Evolutionary conservation across 176 grass and related monocot species (phyloP), one percentile per base, ranked within the genome.

Genomic region (Oryza coarctata): DNA sequence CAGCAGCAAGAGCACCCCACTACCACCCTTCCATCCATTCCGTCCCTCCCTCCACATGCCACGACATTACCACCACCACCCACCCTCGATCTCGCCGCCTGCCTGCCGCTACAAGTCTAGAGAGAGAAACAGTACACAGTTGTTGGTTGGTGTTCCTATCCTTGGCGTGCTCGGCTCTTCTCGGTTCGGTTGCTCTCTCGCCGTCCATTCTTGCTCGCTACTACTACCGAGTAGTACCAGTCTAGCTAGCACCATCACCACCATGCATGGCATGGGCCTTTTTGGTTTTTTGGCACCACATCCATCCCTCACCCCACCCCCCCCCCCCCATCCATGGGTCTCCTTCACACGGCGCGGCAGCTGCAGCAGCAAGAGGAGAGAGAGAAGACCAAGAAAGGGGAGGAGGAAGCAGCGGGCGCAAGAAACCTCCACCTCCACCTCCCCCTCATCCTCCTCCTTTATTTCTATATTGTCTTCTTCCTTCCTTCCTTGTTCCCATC

Each of bases 391-490:
- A 4, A 33, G 32, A 33, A 33, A 33, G 32, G 32, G 32, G 32
- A 33, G 44, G 14, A 47, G 17, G 31, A 65, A 18, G 17, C 26
- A 23, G 70, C 77, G 83, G 52, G 31, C 72, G 75, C 76, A 74
- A 81, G 85, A 88, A 82, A 87, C 82, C 85, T 82, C 82, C 89
- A 85, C 75, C 77, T 71, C 77, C 74, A 65, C 3, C 73, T 39
- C 63, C 80, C 29, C 22, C 57, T 13, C 69, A 18, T 43, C 68
- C 67, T 64, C 57, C 62, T 65, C 41, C 77, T 85, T 89, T 89
- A 89, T 89, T 77, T 86, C 83, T 39, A 3, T 30, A 41, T 83
- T 83, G 63, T 83, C 77, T 68, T 64, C 74, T 85, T 73, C 20
- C 32, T 50, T 29, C 32, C 15, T 68, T 75, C 45, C 82, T 77